These are phyloP conservation scores for Pezicula neosporulosa DNA, from an alignment of 2,329 filamentous ascomycete species.

Conservation along the genomic window DNA sequence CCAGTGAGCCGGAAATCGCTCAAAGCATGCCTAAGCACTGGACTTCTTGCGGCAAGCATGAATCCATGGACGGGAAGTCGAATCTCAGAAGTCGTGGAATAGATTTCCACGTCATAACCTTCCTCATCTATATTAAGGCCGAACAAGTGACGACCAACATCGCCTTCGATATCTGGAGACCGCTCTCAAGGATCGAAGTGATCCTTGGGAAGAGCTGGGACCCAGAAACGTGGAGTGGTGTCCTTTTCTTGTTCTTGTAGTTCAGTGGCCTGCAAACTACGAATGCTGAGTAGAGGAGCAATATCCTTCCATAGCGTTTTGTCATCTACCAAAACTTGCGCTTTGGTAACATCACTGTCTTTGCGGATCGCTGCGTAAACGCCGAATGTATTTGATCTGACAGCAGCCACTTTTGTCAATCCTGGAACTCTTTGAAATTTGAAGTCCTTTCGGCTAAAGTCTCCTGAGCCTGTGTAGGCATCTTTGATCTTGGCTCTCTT, in stretches of 20 bases:
- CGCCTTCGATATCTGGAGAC: conserved; percentile 61
- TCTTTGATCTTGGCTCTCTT: conserved; percentile 80
- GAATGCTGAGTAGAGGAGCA: conserved; percentile 64
- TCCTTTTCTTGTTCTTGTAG: conserved; percentile 34
- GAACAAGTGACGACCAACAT: conserved; percentile 50
- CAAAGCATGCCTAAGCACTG: conserved; percentile 61
- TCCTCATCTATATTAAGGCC: conserved; percentile 35
- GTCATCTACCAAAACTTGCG: conserved; percentile 63
- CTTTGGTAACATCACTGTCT: conserved; percentile 77
- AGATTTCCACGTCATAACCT: conserved; percentile 35
- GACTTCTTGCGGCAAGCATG: conserved; percentile 71
- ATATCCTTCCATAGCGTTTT: conserved; percentile 73
- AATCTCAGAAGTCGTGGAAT: conserved; percentile 64
- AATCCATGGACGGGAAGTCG: conserved; percentile 81
- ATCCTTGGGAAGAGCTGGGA: conserved; percentile 42
- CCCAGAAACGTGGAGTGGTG: conserved; percentile 38
- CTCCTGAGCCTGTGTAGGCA: conserved; percentile 41
- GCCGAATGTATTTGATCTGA: conserved; percentile 85
- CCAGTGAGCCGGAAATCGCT: conserved; percentile 52
- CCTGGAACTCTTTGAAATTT: conserved; percentile 92
- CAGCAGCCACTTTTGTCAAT: conserved; percentile 78
- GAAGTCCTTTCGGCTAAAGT: conserved; percentile 77
- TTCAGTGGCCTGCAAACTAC: conserved; percentile 47
- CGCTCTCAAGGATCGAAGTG: conserved; percentile 46
- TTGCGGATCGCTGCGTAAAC: conserved; percentile 85